phyloP scores from a whole-genome alignment of 2,329 filamentous ascomycete genomes.

The Penicillium corylophilum region DNA sequence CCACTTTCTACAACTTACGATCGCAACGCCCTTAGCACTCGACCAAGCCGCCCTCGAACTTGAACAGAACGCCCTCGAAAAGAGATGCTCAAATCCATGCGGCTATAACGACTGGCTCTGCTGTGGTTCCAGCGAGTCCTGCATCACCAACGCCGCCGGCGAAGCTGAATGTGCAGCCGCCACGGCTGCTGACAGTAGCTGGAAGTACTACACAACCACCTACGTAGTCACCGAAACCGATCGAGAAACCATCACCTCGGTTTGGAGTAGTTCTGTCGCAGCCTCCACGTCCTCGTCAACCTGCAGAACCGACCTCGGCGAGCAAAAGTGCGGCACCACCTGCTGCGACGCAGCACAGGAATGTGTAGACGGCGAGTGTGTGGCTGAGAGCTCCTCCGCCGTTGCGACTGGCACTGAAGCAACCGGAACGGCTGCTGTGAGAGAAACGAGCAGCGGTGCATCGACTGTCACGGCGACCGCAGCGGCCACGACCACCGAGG shows the following conservation, averaged over 20 bases:
- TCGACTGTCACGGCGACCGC: conserved; percentile 46
- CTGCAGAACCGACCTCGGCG: conserved; percentile 50
- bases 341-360: conserved; percentile 48
- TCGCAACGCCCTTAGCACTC: conserved; percentile 33
- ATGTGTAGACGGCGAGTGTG: conserved; percentile 43
- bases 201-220: conserved; percentile 59
- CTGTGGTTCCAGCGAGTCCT: conserved; percentile 47
- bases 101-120: conserved; percentile 54
- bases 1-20: conserved; percentile 18
- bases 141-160: conserved; percentile 50
- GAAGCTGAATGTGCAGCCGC: conserved; percentile 49
- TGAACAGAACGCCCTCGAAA: conserved; percentile 22
- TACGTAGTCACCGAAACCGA: conserved; percentile 55
- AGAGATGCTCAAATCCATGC: conserved; percentile 51
- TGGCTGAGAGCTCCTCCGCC: conserved; percentile 43
- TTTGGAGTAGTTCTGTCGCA: conserved; percentile 49
- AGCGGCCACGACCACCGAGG: conserved; percentile 43
- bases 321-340: conserved; percentile 44
- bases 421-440: conserved; percentile 33
- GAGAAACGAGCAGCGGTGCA: conserved; percentile 45
- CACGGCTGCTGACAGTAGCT: conserved; percentile 32
- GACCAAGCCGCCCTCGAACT: conserved; percentile 17
- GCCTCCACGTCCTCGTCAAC: conserved; percentile 27
- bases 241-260: conserved; percentile 53
- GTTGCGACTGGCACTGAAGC: conserved; percentile 33